phyloP scores from a whole-genome alignment of 768 basidiomycete species.

The Serendipita sp. region DNA sequence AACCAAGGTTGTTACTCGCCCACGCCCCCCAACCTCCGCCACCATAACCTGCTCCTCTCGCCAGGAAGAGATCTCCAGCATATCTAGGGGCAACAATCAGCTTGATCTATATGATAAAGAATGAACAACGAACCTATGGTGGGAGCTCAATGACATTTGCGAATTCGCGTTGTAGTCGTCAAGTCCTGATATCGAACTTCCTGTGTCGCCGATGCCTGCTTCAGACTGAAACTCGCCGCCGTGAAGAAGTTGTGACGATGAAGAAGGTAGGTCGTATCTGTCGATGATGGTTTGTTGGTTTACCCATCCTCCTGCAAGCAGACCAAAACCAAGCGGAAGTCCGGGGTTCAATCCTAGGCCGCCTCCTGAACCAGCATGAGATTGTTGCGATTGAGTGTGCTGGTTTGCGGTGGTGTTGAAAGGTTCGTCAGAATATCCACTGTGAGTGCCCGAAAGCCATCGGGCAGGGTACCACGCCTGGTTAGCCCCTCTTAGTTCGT shows the following conservation, averaged over 20 bases:
- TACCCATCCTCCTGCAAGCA: background rate
- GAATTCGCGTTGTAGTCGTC: background rate
- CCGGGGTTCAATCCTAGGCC: background rate
- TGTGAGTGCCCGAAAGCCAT: background rate
- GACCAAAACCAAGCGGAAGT: background rate
- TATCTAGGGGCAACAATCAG: background rate
- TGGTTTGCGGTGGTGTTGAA: background rate
- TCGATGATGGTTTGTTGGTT: constrained; percentile 5
- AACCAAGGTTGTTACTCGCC: background rate
- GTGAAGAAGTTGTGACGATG: background rate
- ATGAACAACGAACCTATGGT: background rate
- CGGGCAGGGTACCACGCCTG: background rate
- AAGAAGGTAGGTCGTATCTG: background rate
- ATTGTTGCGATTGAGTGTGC: background rate
- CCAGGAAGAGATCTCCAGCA: background rate
- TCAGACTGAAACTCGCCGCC: constrained; percentile 3
- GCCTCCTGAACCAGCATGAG: background rate
- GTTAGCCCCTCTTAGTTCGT: background rate
- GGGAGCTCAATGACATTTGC: constrained; percentile 5
- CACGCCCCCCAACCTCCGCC: background rate
- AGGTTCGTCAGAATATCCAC: background rate
- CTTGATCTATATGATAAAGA: background rate
- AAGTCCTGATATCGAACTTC: background rate
- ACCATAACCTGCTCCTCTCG: background rate
- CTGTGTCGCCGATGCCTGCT: constrained; percentile 2